These are phyloP conservation scores for Saccharomyces hybrid DNA, from an alignment of 1,139 yeast species.

Conservation along the genomic window DNA sequence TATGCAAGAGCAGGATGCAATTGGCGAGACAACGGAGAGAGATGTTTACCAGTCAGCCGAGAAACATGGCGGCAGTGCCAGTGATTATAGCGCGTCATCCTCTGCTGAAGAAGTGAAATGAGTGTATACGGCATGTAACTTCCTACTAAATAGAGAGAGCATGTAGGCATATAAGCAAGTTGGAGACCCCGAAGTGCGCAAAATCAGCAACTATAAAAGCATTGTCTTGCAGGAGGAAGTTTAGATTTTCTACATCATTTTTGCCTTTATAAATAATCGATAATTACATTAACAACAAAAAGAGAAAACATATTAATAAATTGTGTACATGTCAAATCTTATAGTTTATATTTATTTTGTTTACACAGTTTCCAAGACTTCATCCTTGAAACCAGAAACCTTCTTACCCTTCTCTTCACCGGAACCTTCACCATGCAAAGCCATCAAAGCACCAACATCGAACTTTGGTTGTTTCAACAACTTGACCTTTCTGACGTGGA, in stretches of 20 bases:
- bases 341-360: too few relatives aligned
- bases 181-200: background rate
- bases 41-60: background rate
- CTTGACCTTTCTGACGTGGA: too few relatives aligned
- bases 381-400: too few relatives aligned
- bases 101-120: background rate
- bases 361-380: too few relatives aligned
- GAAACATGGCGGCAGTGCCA: background rate
- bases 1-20: background rate
- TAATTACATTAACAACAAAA: background rate
- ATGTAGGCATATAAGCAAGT: background rate
- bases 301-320: too few relatives aligned
- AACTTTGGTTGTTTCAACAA: too few relatives aligned
- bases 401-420: too few relatives aligned
- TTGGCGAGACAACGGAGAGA: background rate
- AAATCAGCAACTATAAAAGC: too few relatives aligned
- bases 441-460: too few relatives aligned
- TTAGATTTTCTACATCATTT: background rate
- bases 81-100: constrained; percentile 1
- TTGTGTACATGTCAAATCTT: too few relatives aligned
- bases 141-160: background rate
- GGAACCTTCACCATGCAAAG: too few relatives aligned
- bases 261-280: background rate
- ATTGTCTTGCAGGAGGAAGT: too few relatives aligned
- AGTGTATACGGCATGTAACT: background rate